Conservation (phyloP, 106 monocot species). For the Allium cepa region DNA sequence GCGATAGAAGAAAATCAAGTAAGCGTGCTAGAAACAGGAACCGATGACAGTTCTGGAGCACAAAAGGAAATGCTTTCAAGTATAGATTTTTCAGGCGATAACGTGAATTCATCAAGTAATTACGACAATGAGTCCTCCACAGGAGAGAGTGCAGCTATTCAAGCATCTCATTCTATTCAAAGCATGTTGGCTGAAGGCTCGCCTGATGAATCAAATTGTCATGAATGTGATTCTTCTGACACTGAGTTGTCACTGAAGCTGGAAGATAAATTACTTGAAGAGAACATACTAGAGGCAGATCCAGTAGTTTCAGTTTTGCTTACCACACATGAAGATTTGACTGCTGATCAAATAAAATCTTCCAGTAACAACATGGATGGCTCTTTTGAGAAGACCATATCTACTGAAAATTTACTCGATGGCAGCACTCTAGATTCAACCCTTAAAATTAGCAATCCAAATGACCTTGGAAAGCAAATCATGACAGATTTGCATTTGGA, state of each 20-base stretch:
- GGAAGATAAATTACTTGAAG: slow-evolving; percentile 4
- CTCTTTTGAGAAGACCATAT: neutral
- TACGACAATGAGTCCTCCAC: neutral
- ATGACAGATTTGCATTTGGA: slow-evolving; percentile 10
- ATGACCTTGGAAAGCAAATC: slow-evolving; percentile 2
- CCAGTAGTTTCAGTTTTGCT: neutral
- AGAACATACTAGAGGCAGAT: neutral
- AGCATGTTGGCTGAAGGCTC: neutral
- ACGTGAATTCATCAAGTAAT: neutral
- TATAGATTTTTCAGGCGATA: neutral
- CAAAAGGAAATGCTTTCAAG: neutral
- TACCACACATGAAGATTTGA: neutral
- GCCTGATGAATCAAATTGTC: too few species aligned
- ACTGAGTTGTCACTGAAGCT: slow-evolving; percentile 2
- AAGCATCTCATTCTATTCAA: neutral
- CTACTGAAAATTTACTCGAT: slow-evolving; percentile 1
- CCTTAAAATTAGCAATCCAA: neutral
- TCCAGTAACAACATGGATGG: neutral
- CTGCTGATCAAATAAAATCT: neutral
- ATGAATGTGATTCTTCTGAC: neutral
- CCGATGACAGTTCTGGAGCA: neutral
- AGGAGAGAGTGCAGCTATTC: neutral
- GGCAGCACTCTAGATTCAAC: neutral
- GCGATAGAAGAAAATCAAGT: slow-evolving; percentile 3
- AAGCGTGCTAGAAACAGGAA: neutral